Evolutionary conservation across 352 stramenopile species (phyloP), one percentile per base, ranked within the genome.

Genomic region (Pythium phragmitis): DNA sequence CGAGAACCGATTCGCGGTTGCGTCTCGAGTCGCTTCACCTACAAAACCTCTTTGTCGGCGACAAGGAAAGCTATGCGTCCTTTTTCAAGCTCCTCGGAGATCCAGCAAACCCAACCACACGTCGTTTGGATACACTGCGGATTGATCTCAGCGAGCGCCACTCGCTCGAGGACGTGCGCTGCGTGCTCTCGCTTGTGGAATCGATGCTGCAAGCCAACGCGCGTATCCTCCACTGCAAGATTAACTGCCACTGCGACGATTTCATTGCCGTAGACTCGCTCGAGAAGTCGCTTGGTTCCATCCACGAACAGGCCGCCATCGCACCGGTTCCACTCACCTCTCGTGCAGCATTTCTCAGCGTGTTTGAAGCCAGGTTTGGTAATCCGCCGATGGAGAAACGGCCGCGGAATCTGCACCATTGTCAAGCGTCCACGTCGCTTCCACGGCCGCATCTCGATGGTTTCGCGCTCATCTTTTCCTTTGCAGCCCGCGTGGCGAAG

Each of bases 181-280:
- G n/a, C 5, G 19, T 56, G 26, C 7, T 56, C 2, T 43, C 30
- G 11, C 16, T 43, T 14, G 49, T 56, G 13, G 12, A 43, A 7
- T 39, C 30, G n/a, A 56, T 56, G 49, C 49, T 56, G 13, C 28
- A 56, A 39, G n/a, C n/a, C 12, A 56, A 56, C 49, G 1, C n/a
- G 16, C 49, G 23, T 1, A 56, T 56, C 49, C 30, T 39, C 5
- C 11, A 16, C 26, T 56, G 49, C 49, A 16, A 56, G 49, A 41
- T 19, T 5, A 16, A 37, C 19, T 26, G 16, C 11, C 34, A 39
- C 34, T 30, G 34, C 34, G 34, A 39, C 34, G 7, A 39, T 39
- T 9, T 0, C 34, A 39, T 12, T 9, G 34, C 11, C 30, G 13
- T 17, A 19, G 28, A 28, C 4, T 56, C 34, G 4, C 12, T 39